phyloP scores from a whole-genome alignment of 2,329 filamentous ascomycete genomes.

The Ophiosphaerella herpotricha region DNA sequence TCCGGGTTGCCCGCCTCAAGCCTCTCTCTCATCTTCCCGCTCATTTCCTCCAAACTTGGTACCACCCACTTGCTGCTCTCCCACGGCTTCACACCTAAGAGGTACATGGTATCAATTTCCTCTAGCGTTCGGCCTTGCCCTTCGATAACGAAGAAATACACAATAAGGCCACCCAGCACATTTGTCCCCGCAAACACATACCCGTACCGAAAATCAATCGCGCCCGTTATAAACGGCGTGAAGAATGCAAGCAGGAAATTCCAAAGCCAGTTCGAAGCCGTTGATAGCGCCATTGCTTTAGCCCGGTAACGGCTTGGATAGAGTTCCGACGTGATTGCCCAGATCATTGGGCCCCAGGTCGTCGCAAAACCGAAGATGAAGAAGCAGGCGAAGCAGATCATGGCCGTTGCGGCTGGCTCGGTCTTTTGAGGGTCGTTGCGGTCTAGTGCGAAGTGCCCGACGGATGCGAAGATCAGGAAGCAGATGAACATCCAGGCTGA shows the following conservation, averaged over 20 bases:
- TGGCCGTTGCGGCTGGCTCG: constrained; percentile 51
- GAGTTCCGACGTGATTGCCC: constrained; percentile 50
- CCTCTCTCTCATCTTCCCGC: constrained; percentile 26
- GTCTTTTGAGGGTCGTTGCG: constrained; percentile 32
- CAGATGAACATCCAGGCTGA: constrained; percentile 58
- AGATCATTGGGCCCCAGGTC: constrained; percentile 66
- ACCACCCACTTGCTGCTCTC: constrained; percentile 60
- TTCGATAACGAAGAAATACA: constrained; percentile 80
- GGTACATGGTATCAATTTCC: constrained; percentile 75
- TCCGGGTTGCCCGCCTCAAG: constrained; percentile 29
- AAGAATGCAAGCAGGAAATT: constrained; percentile 63
- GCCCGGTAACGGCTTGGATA: constrained; percentile 62
- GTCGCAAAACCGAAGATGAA: constrained; percentile 69
- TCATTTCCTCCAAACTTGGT: constrained; percentile 31
- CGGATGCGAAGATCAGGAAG: constrained; percentile 59
- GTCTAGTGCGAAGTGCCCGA: constrained; percentile 51
- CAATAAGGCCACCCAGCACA: constrained; percentile 63
- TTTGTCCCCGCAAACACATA: constrained; percentile 77
- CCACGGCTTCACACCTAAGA: constrained; percentile 66
- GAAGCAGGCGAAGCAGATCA: constrained; percentile 70
- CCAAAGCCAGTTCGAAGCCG: constrained; percentile 50
- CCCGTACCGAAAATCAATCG: constrained; percentile 73
- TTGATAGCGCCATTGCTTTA: constrained; percentile 49
- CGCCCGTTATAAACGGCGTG: constrained; percentile 74
- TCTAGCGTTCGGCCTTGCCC: constrained; percentile 74